Conservation (phyloP, 768 basidiomycete species). For the Asterophora lycoperdoides region DNA sequence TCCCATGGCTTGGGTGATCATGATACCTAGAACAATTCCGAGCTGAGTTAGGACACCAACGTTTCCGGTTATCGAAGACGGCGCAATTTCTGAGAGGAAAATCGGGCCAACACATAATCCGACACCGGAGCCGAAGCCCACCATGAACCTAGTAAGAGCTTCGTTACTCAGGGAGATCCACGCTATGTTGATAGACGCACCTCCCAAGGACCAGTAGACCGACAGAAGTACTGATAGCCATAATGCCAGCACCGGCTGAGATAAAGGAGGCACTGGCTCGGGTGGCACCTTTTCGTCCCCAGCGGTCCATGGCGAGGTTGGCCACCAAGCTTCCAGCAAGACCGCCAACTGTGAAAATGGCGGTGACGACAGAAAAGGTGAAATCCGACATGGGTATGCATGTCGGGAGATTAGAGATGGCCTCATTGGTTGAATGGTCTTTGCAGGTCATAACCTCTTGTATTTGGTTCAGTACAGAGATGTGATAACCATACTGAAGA, state of each 20-base stretch:
- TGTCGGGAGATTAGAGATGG: slow-evolving; percentile 46
- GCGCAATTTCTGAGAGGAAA: slow-evolving; percentile 83
- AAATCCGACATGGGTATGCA: slow-evolving; percentile 80
- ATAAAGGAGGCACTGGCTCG: slow-evolving; percentile 54
- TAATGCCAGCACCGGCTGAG: slow-evolving; percentile 57
- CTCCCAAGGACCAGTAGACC: slow-evolving; percentile 59
- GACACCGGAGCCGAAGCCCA: slow-evolving; percentile 69
- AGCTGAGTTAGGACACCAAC: slow-evolving; percentile 84
- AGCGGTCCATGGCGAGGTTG: slow-evolving; percentile 63
- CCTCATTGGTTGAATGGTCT: slow-evolving; percentile 18
- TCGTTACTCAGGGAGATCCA: background rate
- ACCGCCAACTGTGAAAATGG: slow-evolving; percentile 86
- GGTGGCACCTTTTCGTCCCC: slow-evolving; percentile 67
- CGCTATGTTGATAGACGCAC: slow-evolving; percentile 31
- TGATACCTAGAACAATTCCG: slow-evolving; percentile 80
- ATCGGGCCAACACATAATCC: slow-evolving; percentile 80
- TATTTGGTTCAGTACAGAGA: slow-evolving; percentile 87
- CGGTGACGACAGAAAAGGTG: slow-evolving; percentile 78
- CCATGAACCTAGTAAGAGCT: slow-evolving; percentile 45
- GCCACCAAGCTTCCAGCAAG: slow-evolving; percentile 70
- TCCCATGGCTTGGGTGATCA: slow-evolving; percentile 80
- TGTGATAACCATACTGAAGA: slow-evolving; percentile 83
- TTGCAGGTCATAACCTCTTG: slow-evolving; percentile 75
- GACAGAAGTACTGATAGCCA: slow-evolving; percentile 58
- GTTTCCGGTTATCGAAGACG: slow-evolving; percentile 66